Evolutionary conservation across 345 rosid species (phyloP).

Genomic region (Salix exigua): DNA sequence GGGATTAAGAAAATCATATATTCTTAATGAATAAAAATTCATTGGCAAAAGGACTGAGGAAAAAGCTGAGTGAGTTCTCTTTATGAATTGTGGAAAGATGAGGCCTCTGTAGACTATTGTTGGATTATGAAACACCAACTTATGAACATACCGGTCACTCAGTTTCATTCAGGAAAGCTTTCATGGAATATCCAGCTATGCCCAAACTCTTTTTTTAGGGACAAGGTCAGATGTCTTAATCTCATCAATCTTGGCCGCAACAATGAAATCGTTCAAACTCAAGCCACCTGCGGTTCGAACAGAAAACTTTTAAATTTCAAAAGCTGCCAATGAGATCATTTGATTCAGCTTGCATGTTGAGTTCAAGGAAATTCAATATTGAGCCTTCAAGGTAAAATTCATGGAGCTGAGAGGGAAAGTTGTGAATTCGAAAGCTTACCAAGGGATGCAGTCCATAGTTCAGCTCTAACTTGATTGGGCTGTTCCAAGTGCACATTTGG

Average conservation of each 20-base stretch:
- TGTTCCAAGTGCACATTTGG: conserved; percentile 72
- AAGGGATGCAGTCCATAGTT: conserved; percentile 69
- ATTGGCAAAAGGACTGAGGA: not conserved
- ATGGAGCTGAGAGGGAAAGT: not conserved
- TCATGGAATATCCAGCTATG: conserved; percentile 25
- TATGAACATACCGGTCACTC: not conserved
- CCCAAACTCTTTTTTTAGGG: conserved; percentile 79
- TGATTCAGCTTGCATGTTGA: not conserved
- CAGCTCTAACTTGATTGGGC: conserved; percentile 79
- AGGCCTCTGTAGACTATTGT: not conserved
- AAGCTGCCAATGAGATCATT: not conserved
- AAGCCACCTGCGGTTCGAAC: conserved; percentile 58
- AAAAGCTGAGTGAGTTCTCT: not conserved
- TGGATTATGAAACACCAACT: not conserved
- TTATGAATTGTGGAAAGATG: not conserved
- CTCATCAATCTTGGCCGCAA: conserved; percentile 81
- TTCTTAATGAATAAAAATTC: not conserved
- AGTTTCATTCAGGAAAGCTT: not conserved
- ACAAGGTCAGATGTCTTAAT: conserved; percentile 87
- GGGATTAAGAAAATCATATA: not conserved
- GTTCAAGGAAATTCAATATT: not conserved
- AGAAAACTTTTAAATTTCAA: not conserved
- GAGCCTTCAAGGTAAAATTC: not conserved
- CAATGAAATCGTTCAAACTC: conserved; percentile 82
- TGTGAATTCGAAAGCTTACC: conserved; percentile 32